Conservation (phyloP, 192 early-diverging fungal species). For the Rhizoclosmatium sp. region DNA sequence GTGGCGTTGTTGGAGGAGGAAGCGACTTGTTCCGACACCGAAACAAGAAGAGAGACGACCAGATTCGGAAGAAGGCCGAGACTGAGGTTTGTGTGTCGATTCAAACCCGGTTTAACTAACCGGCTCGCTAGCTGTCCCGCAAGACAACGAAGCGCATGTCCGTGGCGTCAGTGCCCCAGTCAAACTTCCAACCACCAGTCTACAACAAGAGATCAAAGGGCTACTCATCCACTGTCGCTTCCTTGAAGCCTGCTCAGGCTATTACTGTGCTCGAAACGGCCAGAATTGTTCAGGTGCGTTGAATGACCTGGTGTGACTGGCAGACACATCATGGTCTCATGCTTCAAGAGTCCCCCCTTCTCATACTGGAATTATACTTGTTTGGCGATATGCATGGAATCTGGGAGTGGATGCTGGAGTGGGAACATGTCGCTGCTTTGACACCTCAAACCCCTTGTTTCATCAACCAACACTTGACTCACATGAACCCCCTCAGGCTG, state of each 20-base stretch:
- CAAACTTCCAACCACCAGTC: background rate
- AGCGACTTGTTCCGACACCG: slow-evolving; percentile 41
- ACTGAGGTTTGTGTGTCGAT: slow-evolving; percentile 39
- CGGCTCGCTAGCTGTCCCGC: slow-evolving; percentile 3
- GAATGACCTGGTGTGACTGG: background rate
- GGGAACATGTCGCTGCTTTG: too few relatives aligned
- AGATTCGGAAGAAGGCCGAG: slow-evolving; percentile 60
- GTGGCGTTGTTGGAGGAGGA: background rate
- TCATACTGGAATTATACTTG: too few relatives aligned
- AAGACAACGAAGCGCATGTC: slow-evolving; percentile 35
- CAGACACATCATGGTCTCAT: background rate
- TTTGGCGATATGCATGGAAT: background rate
- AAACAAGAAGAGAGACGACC: slow-evolving; percentile 58
- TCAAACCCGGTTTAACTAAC: too few relatives aligned
- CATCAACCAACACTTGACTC: background rate
- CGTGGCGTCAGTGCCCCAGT: background rate
- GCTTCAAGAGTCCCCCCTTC: background rate
- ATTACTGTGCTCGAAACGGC: slow-evolving; percentile 74
- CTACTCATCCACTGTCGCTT: slow-evolving; percentile 86
- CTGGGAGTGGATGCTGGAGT: background rate
- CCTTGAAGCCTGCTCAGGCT: slow-evolving; percentile 85
- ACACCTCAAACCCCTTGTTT: background rate
- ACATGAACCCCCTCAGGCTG: slow-evolving; percentile 35
- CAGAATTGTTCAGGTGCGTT: slow-evolving; percentile 55
- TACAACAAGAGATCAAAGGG: slow-evolving; percentile 1